Evolutionary conservation across 148 eudicot species (phyloP), one percentile per base, ranked within the genome.

Genomic region (Fagopyrum homotropicum): DNA sequence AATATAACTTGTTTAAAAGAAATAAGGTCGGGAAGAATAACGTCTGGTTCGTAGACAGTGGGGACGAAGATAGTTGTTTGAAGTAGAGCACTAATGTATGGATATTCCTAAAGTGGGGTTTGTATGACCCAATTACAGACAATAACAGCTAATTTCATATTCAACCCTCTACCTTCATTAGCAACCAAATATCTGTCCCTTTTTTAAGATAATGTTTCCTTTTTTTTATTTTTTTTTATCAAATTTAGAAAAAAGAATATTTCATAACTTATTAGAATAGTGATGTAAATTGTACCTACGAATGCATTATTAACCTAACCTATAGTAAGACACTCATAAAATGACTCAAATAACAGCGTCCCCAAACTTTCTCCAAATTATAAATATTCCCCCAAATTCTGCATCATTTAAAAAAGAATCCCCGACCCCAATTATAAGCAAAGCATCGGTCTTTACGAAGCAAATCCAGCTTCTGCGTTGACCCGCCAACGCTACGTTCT

Each of bases 41-140:
- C 52, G 14, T 49, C 14, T 14, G 3, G 14, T 9, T 49, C 15
- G 2, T 9, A 10, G 52, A 9, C 4, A 49, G 52, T 49, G 14
- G 7, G 14, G 9, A 49, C 52, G 11, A 4, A 7, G 12, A 3
- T 49, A 9, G 52, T 8, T 8, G 9, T 8, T 49, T 49, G 9
- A 49, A 8, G 52, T 49, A 2, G 11, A 49, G 52, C 52, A 12
- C 14, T 17, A 52, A 22, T 57, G 22, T 3, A 57, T 17, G 30
- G 29, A 57, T 57, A 57, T 57, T 15, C 10, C 22, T 57, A 11
- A 7, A 29, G 64, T 50, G 30, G 19, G 49, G 77, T 19, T n/a
- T 76, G 48, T 60, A 75, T 72, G 43, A 74, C 45, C 70, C 69
- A 75, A 22, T 72, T 66, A 26, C 52, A 72, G 12, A 30, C 49